Base-by-base conservation (phyloP, 768 basidiomycete species). In the Cubamyces sp. region DNA sequence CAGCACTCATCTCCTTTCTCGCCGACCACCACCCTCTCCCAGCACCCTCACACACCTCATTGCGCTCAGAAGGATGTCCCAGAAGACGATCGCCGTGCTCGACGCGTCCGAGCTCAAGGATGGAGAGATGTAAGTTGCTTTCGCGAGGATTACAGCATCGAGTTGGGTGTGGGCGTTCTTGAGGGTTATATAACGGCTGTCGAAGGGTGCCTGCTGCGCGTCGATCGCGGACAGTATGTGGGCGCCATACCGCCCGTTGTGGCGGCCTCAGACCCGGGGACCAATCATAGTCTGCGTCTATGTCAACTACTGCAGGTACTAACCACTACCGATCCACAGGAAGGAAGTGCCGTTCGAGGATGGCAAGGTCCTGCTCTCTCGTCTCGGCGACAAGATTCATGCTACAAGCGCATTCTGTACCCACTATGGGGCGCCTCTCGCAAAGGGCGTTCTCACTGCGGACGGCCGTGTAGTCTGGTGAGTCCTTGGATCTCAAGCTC, bases 351-450 rank as follows among this genome's bases (percentile, higher is more conserved):
- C 80, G 6, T 94, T 95, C 69, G 88, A 84, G n/a, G 81, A 87
- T 18, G 89, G 86, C 51, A 91, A 91, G 75, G 87, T 96, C 45
- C 78, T 95, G 12, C 73, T 95, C 12, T 89, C 89, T 55, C 86
- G 87, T 53, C 74, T 95, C 18, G 89, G 88, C 28, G 87, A 89
- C 68, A 84, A 88, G 66, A 77, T 93, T 1, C 81, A 90, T 66
- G 91, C 92, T 6, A 94, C 90, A 0, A 88, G 86, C 62, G 91
- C 91, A 2, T 90, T 84, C 74, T 96, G 94, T 75, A 95, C 93
- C 1, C 94, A 96, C 73, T 96, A 94, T 71, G 94, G 94, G 12
- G 94, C 94, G 3, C 92, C 93, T 1, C 80, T 96, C 2, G 86
- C 80, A 5, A 93, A 92, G 74, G 94, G 93, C 54, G 87, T 93